Evolutionary conservation across 2,329 filamentous ascomycete species (phyloP).

Genomic region (Trichoderma koningii): DNA sequence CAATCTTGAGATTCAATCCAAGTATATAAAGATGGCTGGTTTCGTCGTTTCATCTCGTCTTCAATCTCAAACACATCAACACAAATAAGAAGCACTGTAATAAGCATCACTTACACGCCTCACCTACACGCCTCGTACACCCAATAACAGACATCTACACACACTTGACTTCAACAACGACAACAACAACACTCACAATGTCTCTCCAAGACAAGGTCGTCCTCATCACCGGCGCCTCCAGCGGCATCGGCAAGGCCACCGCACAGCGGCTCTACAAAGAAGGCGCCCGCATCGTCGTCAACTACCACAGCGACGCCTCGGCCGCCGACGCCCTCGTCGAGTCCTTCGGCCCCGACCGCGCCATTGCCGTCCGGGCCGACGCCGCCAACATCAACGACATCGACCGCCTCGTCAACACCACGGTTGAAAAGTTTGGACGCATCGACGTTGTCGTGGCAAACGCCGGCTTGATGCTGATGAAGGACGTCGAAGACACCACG

Average conservation of each 20-base stretch:
- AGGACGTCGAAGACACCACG: slow-evolving; percentile 50
- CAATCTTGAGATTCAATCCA: no score
- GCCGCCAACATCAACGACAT: slow-evolving; percentile 50
- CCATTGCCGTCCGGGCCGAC: slow-evolving; percentile 59
- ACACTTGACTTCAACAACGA: no score
- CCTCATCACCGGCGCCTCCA: slow-evolving; percentile 58
- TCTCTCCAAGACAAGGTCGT: slow-evolving; percentile 44
- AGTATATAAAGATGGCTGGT: not conserved
- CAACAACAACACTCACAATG: slow-evolving; percentile 28
- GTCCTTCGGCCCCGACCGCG: slow-evolving; percentile 50
- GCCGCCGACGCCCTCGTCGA: slow-evolving; percentile 52
- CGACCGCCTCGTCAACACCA: slow-evolving; percentile 50
- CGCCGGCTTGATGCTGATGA: slow-evolving; percentile 54
- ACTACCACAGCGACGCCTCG: slow-evolving; percentile 51
- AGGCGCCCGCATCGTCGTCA: slow-evolving; percentile 60
- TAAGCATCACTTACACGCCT: not conserved
- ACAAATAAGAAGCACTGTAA: not conserved
- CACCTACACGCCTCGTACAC: no score
- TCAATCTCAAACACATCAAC: not conserved
- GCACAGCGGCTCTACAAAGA: slow-evolving; percentile 57
- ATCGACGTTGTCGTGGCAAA: slow-evolving; percentile 63
- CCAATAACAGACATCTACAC: not conserved
- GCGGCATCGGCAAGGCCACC: slow-evolving; percentile 61
- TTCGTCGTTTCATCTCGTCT: not conserved
- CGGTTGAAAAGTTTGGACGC: slow-evolving; percentile 53